Conservation (phyloP, 352 stramenopile species). For the Globisporangium emineosum region DNA sequence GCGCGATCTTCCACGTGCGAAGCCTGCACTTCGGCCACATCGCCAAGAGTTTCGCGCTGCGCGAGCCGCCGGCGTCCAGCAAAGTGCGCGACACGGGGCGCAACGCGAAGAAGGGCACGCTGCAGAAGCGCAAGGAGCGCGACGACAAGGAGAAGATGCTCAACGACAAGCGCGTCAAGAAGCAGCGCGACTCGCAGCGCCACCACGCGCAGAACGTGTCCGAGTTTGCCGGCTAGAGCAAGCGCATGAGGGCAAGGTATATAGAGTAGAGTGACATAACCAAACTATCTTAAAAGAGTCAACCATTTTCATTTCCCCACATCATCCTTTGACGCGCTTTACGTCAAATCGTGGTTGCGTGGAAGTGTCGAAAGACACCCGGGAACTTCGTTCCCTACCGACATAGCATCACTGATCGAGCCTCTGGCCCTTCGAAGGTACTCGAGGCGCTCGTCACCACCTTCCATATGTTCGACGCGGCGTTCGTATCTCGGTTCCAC, state of each 20-base stretch:
- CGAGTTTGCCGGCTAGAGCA: slow-evolving; percentile 63
- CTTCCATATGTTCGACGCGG: no score
- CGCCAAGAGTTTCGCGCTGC: slow-evolving; percentile 91
- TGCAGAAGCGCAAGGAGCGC: slow-evolving; percentile 80
- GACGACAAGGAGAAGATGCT: slow-evolving; percentile 67
- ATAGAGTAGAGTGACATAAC: slow-evolving; percentile 5
- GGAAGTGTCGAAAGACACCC: no score
- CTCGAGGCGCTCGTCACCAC: no score
- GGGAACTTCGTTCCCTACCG: no score
- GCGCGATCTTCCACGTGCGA: slow-evolving; percentile 91
- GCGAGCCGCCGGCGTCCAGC: slow-evolving; percentile 73
- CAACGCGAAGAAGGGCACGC: slow-evolving; percentile 74
- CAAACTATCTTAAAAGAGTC: slow-evolving; percentile 1
- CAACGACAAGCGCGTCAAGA: slow-evolving; percentile 56
- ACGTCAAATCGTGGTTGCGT: no score
- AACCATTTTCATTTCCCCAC: background rate
- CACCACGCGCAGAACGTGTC: slow-evolving; percentile 71
- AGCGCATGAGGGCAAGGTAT: background rate
- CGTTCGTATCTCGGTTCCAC: no score
- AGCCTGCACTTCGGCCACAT: slow-evolving; percentile 93
- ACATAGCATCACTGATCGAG: no score
- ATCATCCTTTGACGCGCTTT: no score
- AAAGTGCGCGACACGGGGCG: slow-evolving; percentile 75
- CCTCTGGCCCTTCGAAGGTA: no score
- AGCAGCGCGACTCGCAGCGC: slow-evolving; percentile 55